Evolutionary conservation across 495 filamentous ascomycete genomes (phyloP).

Genomic region (Xylaria telfairii): DNA sequence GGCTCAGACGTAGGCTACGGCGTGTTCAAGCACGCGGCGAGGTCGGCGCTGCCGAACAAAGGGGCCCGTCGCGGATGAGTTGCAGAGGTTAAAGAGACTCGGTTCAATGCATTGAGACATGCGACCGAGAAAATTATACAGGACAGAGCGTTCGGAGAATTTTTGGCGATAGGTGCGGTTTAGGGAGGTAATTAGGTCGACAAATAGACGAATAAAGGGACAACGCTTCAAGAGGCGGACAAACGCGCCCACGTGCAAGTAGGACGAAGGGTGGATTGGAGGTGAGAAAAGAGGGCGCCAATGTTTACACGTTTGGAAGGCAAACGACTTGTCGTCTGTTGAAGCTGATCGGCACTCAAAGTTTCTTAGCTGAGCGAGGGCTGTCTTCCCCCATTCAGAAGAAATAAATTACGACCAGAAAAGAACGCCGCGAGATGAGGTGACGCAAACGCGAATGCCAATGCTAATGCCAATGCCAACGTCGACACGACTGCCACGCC

Average conservation of each 20-base stretch:
- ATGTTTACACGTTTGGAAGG: background rate
- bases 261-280: background rate
- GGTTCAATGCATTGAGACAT: slow-evolving; percentile 17
- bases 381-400: slow-evolving; percentile 15
- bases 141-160: background rate
- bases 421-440: slow-evolving; percentile 6
- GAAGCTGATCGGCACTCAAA: slow-evolving; percentile 20
- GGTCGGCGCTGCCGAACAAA: slow-evolving; percentile 13
- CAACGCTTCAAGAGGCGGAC: background rate
- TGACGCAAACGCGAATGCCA: slow-evolving; percentile 18
- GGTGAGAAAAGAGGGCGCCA: background rate
- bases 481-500: too few relatives aligned
- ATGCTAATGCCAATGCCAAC: background rate
- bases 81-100: slow-evolving; percentile 2
- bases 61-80: background rate
- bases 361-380: slow-evolving; percentile 22
- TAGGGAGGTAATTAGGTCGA: slow-evolving; percentile 1
- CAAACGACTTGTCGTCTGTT: background rate
- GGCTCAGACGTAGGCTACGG: background rate
- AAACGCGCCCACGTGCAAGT: background rate
- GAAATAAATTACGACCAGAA: slow-evolving; percentile 6
- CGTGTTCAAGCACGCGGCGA: background rate
- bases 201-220: background rate
- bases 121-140: background rate
- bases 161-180: slow-evolving; percentile 13